Evolutionary conservation across 495 filamentous ascomycete species (phyloP), one percentile per base, ranked within the genome.

Genomic region (Lasiosphaeris hirsuta): DNA sequence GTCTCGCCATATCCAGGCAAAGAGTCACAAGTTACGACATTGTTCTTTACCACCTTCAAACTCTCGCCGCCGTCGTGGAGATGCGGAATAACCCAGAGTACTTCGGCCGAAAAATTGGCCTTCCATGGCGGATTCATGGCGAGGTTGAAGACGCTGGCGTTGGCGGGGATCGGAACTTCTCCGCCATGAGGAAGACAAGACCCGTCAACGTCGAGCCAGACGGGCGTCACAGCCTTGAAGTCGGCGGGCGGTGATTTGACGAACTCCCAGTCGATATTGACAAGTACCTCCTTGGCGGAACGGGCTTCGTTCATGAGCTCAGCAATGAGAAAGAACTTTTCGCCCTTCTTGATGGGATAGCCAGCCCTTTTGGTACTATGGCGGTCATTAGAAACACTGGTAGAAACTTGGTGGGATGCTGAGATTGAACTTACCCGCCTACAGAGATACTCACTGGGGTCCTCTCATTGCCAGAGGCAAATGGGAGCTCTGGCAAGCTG

Each of bases 131-230:
- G 56, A 7, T 61, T 50, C 66, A 66, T 63, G 11, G 17, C 38
- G 0, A 68, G 18, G 34, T 13, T 47, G 14, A 66, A 66, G 4
- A 18, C 13, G 8, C 19, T 30, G 13, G 2, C 13, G 46, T 17
- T 52, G 9, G 1, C 43, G 1, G 61, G 60, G 2, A 70, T 56
- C 0, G 49, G 45, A 2, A 66, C 49, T 34, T 60, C 55, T n/a
- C 58, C 55, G 19, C 9, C 37, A 13, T 40, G 35, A 7, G 17
- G 13, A 1, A 39, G 41, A 37, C 69, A 71, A 38, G 44, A 11
- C 10, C 66, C 66, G 51, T 58, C 58, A 7, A 66, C 46, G 44
- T 69, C 67, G 1, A 71, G 51, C 66, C 66, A 71, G 15, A 69
- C 37, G 7, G 62, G 56, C 13, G 50, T 62, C n/a, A 52, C 47